These are phyloP conservation scores for Syncephalastrum sp. DNA, from an alignment of 371 early-diverging fungal genomes.

Conservation along the genomic window DNA sequence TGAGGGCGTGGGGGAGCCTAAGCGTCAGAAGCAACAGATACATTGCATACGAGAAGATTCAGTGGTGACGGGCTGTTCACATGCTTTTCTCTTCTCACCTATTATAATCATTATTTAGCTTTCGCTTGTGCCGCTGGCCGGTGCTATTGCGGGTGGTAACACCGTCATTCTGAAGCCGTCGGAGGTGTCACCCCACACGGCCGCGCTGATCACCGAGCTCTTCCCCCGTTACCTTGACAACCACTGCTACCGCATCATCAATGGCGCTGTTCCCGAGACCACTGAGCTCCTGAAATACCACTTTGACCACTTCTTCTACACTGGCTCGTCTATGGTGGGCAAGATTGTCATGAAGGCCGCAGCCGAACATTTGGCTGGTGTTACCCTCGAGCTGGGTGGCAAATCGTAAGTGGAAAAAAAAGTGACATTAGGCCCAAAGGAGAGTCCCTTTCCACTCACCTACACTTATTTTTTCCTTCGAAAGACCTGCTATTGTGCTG, in stretches of 20 bases:
- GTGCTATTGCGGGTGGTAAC: conserved; percentile 92
- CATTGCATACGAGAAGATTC: neutral
- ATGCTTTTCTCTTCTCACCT: conserved; percentile 8
- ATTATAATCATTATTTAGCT: conserved; percentile 41
- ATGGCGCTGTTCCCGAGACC: conserved; percentile 80
- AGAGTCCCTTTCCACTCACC: neutral
- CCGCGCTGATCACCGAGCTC: conserved; percentile 61
- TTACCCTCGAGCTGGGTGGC: conserved; percentile 87
- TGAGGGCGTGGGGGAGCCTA: too few species aligned
- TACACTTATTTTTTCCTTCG: neutral
- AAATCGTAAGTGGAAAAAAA: conserved; percentile 56
- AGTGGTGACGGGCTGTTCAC: neutral
- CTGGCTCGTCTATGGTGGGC: conserved; percentile 80
- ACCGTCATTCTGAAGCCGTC: conserved; percentile 81
- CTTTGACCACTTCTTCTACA: conserved; percentile 89
- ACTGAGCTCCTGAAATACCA: conserved; percentile 67
- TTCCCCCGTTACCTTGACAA: conserved; percentile 76
- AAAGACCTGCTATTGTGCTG: conserved; percentile 68
- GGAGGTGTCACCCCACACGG: conserved; percentile 73
- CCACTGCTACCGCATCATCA: conserved; percentile 64
- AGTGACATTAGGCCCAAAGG: too few species aligned
- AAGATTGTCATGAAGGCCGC: conserved; percentile 79
- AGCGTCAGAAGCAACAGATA: neutral
- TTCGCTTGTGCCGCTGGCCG: conserved; percentile 50
- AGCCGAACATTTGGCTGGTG: conserved; percentile 67